Evolutionary conservation across 1,139 yeast species (phyloP).

Genomic region (Sugiyamaella novakii): DNA sequence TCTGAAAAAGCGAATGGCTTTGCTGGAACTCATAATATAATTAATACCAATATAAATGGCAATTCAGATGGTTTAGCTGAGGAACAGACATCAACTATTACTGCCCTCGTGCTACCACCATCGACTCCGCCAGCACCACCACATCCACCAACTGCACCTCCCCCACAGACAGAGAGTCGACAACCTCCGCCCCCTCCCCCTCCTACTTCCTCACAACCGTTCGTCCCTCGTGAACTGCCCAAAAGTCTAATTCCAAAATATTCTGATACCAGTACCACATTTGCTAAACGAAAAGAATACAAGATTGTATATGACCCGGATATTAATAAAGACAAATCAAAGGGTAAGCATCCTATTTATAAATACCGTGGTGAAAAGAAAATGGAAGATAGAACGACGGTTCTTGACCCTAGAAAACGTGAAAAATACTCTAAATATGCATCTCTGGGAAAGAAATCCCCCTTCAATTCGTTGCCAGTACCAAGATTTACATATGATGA

Average conservation of each 20-base stretch:
- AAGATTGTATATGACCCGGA: slow-evolving; percentile 60
- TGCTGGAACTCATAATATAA: too few species aligned
- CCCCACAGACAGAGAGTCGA: too few species aligned
- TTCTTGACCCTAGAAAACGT: slow-evolving; percentile 47
- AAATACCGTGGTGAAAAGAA: slow-evolving; percentile 22
- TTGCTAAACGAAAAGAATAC: slow-evolving; percentile 33
- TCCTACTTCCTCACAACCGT: not conserved
- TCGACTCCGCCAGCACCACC: slow-evolving; percentile 1
- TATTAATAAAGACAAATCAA: slow-evolving; percentile 44
- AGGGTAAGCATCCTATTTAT: slow-evolving; percentile 47
- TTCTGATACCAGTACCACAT: slow-evolving; percentile 2
- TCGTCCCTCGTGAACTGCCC: slow-evolving; percentile 9
- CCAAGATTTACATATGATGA: slow-evolving; percentile 60
- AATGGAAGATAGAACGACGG: slow-evolving; percentile 20
- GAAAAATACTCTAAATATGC: slow-evolving; percentile 26
- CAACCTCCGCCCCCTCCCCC: slow-evolving; percentile 9
- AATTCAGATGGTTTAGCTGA: too few species aligned
- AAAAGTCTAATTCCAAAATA: slow-evolving; percentile 7
- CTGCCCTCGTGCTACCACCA: not conserved
- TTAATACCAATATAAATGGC: not conserved
- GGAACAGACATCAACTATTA: not conserved
- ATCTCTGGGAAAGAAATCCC: slow-evolving; percentile 39
- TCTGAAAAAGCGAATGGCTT: too few species aligned
- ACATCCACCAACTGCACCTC: too few species aligned
- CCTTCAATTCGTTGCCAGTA: slow-evolving; percentile 48